Conservation (phyloP, 129 eudicot genomes). For the Deinandra increscens region DNA sequence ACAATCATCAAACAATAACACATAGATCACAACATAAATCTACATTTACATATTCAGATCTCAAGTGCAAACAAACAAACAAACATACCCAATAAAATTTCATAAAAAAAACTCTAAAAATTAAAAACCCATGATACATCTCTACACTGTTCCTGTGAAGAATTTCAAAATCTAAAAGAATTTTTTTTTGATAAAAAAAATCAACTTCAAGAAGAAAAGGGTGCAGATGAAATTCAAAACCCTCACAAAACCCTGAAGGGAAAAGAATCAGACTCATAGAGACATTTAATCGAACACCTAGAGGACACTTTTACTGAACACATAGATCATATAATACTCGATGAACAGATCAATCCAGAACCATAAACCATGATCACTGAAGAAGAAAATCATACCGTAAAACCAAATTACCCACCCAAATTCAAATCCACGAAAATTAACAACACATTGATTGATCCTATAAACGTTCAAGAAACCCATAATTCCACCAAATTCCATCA, state of each 20-base stretch:
- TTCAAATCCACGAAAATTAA: too few species aligned
- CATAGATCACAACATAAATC: constrained; percentile 9
- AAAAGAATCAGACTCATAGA: constrained; percentile 2
- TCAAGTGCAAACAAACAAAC: not conserved
- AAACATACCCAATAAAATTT: not conserved
- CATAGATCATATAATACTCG: constrained; percentile 22
- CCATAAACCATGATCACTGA: constrained; percentile 15
- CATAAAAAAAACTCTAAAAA: not conserved
- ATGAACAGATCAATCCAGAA: constrained; percentile 31
- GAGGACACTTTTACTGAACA: constrained; percentile 16
- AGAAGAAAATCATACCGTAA: not conserved
- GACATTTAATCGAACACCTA: constrained; percentile 21
- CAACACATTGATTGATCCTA: not conserved
- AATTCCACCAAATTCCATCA: not conserved
- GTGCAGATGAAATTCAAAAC: constrained; percentile 30
- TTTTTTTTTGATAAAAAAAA: not conserved
- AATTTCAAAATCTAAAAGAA: not conserved
- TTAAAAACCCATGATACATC: not conserved
- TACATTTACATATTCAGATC: constrained; percentile 10
- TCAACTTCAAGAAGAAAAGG: not conserved
- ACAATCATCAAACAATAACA: constrained; percentile 21
- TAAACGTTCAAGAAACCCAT: not conserved
- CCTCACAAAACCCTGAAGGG: constrained; percentile 47
- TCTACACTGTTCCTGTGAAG: constrained; percentile 14
- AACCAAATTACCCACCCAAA: constrained; percentile 9